These are phyloP conservation scores for Sclerotinia nivalis DNA, from an alignment of 2,329 filamentous ascomycete genomes.

Conservation along the genomic window DNA sequence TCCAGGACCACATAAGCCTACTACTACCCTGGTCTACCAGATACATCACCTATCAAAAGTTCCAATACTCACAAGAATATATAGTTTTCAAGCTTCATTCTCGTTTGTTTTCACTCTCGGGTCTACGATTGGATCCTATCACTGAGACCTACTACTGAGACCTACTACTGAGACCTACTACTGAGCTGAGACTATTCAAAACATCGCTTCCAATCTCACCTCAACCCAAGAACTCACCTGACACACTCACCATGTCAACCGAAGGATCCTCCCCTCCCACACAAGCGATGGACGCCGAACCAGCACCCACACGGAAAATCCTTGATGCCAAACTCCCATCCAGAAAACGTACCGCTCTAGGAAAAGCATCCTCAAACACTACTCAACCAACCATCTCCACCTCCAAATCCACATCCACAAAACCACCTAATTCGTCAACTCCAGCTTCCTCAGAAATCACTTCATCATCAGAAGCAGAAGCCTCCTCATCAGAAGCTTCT, in stretches of 20 bases:
- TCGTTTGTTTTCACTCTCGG: not conserved
- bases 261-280: constrained; percentile 8
- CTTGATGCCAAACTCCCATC: constrained; percentile 16
- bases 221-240: constrained; percentile 2
- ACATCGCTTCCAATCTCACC: not conserved
- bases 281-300: constrained; percentile 8
- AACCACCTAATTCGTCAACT: not conserved
- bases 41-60: constrained; percentile 11
- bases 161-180: not conserved
- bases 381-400: not conserved
- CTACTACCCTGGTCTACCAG: constrained; percentile 2
- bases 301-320: not conserved
- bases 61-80: not conserved
- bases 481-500: not conserved
- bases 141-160: not conserved
- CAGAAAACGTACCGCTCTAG: constrained; percentile 7
- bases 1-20: not conserved
- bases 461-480: constrained; percentile 11
- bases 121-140: not conserved
- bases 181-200: not conserved
- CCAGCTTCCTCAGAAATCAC: not conserved
- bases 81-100: constrained; percentile 4
- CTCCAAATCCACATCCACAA: not conserved
- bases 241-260: constrained; percentile 12
- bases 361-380: constrained; percentile 3